Evolutionary conservation across 2,329 filamentous ascomycete species (phyloP).

Genomic region (Aureobasidium melanogenum): DNA sequence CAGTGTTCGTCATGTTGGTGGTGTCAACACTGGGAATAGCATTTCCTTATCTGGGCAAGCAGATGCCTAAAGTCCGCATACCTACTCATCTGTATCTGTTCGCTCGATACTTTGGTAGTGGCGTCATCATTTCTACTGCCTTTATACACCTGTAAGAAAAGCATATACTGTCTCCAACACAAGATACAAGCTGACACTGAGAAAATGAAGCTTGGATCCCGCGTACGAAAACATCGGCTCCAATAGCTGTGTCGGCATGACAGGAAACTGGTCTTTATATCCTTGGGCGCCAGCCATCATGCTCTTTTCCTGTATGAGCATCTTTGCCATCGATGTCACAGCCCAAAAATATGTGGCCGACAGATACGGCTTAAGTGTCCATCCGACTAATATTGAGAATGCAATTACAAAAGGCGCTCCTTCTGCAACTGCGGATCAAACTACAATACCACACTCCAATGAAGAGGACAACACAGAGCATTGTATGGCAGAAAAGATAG

Average conservation of each 20-base stretch:
- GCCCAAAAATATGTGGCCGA: constrained; percentile 43
- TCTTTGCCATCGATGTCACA: constrained; percentile 44
- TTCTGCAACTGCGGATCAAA: neutral
- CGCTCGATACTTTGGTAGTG: constrained; percentile 86
- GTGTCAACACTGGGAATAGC: constrained; percentile 33
- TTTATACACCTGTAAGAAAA: constrained; percentile 37
- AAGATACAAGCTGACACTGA: neutral
- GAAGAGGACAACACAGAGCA: neutral
- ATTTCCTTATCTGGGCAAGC: constrained; percentile 36
- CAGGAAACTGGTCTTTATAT: constrained; percentile 43
- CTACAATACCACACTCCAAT: neutral
- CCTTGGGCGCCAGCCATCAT: constrained; percentile 46
- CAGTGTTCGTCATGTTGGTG: constrained; percentile 37
- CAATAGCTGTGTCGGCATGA: constrained; percentile 44
- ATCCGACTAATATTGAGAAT: neutral
- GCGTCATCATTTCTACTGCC: constrained; percentile 85
- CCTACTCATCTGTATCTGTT: constrained; percentile 56
- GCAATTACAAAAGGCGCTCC: neutral
- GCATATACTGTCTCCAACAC: neutral
- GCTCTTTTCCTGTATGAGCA: constrained; percentile 38
- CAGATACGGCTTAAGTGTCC: constrained; percentile 32
- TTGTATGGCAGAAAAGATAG: neutral
- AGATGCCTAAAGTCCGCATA: constrained; percentile 23
- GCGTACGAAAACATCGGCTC: constrained; percentile 26
- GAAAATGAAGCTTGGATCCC: neutral